These are phyloP conservation scores for Brassica carinata DNA, from an alignment of 345 rosid species.

Conservation along the genomic window DNA sequence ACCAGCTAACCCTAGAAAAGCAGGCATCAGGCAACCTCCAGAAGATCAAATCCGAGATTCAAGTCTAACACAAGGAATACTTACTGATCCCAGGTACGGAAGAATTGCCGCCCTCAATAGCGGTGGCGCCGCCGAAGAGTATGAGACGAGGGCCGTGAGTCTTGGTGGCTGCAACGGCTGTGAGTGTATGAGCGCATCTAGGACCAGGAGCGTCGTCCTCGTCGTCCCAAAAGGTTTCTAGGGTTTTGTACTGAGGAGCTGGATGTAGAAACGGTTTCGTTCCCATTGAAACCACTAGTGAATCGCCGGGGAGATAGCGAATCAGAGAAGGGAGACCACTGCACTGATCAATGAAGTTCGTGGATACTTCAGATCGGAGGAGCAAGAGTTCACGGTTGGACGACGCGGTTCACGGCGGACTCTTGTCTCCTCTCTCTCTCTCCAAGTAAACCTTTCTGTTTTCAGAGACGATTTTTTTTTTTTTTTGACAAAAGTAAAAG, in stretches of 20 bases:
- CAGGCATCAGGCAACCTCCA: constrained; percentile 7
- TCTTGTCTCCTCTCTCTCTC: neutral
- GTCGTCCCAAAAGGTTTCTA: constrained; percentile 88
- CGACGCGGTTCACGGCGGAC: constrained; percentile 18
- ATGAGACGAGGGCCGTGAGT: constrained; percentile 89
- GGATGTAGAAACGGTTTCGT: constrained; percentile 81
- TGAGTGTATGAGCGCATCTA: constrained; percentile 88
- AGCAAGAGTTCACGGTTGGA: constrained; percentile 25
- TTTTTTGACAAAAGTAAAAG: too few species aligned
- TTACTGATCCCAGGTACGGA: constrained; percentile 96
- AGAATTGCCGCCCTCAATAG: constrained; percentile 89
- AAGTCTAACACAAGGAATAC: neutral
- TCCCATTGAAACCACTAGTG: constrained; percentile 18
- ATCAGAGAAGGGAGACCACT: constrained; percentile 11
- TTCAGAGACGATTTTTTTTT: too few species aligned
- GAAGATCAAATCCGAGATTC: neutral
- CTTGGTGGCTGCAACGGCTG: constrained; percentile 92
- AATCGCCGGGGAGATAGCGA: neutral
- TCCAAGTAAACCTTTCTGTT: neutral
- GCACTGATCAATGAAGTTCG: constrained; percentile 6
- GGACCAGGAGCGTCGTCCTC: constrained; percentile 97
- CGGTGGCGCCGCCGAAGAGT: constrained; percentile 98
- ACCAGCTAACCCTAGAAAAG: constrained; percentile 82
- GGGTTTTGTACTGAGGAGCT: constrained; percentile 75
- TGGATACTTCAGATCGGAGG: constrained; percentile 29